Conservation (phyloP, 2,329 filamentous ascomycete genomes). For the Huntiella savannae region DNA sequence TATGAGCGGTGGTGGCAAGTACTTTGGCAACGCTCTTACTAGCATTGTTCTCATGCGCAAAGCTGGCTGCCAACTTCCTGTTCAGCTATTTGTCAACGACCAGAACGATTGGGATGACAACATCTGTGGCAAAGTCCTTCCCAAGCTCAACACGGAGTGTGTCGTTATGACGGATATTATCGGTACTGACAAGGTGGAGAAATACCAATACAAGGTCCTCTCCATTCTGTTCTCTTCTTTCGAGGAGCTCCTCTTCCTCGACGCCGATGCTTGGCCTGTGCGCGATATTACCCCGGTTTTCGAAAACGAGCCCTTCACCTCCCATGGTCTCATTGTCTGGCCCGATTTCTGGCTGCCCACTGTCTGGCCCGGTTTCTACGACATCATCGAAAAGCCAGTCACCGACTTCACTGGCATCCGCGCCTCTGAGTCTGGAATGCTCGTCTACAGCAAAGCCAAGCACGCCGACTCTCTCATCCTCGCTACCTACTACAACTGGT, state of each 20-base stretch:
- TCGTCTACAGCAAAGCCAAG: constrained; percentile 28
- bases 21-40: constrained; percentile 30
- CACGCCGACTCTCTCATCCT: constrained; percentile 29
- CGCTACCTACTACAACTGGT: constrained; percentile 35
- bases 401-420: constrained; percentile 17
- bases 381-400: constrained; percentile 20
- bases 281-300: constrained; percentile 24
- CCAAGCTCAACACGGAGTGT: constrained; percentile 18
- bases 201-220: constrained; percentile 37
- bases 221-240: constrained; percentile 39
- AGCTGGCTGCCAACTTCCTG: constrained; percentile 29
- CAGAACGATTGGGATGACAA: constrained; percentile 16
- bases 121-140: constrained; percentile 18
- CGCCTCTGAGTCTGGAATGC: constrained; percentile 28
- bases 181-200: constrained; percentile 16
- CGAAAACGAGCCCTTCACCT: constrained; percentile 29
- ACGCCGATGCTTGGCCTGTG: constrained; percentile 35
- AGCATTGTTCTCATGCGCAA: constrained; percentile 32
- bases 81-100: constrained; percentile 22
- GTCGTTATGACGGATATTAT: constrained; percentile 17
- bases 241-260: constrained; percentile 38
- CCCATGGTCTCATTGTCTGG: constrained; percentile 35
- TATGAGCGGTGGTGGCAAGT: constrained; percentile 27
- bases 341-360: constrained; percentile 33
- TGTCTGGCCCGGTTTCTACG: constrained; percentile 24